Percentiles rank a stretch among this genome's conserved stretches.
These are phyloP conservation scores for Cladosporium sp. DNA, from an alignment of 2,329 filamentous ascomycete species.

Conservation along the genomic window DNA sequence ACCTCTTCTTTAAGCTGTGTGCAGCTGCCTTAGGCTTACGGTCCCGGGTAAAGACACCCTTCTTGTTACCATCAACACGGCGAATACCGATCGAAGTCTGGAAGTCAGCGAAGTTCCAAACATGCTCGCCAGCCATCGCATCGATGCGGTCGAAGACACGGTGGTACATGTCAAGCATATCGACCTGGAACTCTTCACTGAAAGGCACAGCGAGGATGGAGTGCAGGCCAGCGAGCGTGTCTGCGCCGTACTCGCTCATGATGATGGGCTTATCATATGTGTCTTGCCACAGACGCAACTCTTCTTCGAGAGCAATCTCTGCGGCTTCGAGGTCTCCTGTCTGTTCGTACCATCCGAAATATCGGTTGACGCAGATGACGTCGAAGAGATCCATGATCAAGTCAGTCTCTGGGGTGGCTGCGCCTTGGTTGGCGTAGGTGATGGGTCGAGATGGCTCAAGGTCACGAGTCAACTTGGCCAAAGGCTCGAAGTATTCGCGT, in stretches of 20 bases:
- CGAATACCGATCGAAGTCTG: constrained; percentile 6
- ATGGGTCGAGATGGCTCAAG: constrained; percentile 11
- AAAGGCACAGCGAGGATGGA: neutral
- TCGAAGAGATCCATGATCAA: constrained; percentile 16
- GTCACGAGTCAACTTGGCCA: constrained; percentile 3
- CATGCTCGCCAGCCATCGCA: constrained; percentile 16
- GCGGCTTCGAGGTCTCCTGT: constrained; percentile 15
- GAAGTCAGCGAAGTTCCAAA: constrained; percentile 19
- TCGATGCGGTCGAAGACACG: constrained; percentile 7
- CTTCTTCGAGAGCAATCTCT: constrained; percentile 7
- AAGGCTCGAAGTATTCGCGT: constrained; percentile 14
- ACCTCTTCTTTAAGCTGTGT: constrained; percentile 14
- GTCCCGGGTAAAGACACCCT: constrained; percentile 16
- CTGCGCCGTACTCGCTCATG: constrained; percentile 18
- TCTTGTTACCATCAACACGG: constrained; percentile 18
- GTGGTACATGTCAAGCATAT: constrained; percentile 16
- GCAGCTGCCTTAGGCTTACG: constrained; percentile 15
- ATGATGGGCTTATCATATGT: constrained; percentile 12
- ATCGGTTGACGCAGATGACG: constrained; percentile 6
- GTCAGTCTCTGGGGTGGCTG: constrained; percentile 3
- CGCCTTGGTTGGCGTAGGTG: constrained; percentile 6
- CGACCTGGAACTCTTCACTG: constrained; percentile 16
- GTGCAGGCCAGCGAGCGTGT: constrained; percentile 13
- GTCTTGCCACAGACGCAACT: constrained; percentile 6
- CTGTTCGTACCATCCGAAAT: constrained; percentile 16